These are phyloP conservation scores for Myxozyma mucilagina DNA, from an alignment of 805 yeast species.

Conservation along the genomic window DNA sequence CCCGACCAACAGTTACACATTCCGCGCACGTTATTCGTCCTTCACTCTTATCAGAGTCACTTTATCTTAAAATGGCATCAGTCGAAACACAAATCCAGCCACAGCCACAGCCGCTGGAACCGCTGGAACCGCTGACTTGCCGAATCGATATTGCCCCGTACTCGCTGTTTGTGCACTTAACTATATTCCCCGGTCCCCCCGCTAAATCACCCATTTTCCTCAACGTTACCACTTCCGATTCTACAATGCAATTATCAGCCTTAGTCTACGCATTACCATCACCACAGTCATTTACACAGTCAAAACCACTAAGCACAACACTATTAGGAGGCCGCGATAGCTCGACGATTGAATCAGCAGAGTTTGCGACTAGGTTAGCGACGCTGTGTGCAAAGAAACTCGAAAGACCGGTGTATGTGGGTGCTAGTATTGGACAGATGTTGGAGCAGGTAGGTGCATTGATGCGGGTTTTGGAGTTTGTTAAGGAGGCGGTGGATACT, in stretches of 20 bases:
- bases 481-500: neutral
- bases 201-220: constrained; percentile 9
- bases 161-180: constrained; percentile 21
- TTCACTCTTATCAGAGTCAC: too few species aligned
- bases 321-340: constrained; percentile 21
- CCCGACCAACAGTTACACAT: neutral
- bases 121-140: neutral
- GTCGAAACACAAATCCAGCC: too few species aligned
- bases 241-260: constrained; percentile 11
- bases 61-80: too few species aligned
- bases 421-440: constrained; percentile 14
- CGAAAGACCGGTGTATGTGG: constrained; percentile 27
- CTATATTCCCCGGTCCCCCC: constrained; percentile 13
- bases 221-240: constrained; percentile 10
- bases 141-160: constrained; percentile 12
- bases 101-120: neutral
- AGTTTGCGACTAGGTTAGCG: constrained; percentile 25
- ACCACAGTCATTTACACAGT: neutral
- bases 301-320: constrained; percentile 15
- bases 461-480: constrained; percentile 17
- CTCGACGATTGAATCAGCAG: constrained; percentile 13
- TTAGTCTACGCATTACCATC: constrained; percentile 20
- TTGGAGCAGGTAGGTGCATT: constrained; percentile 18
- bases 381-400: constrained; percentile 7
- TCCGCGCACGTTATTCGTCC: too few species aligned